Base-by-base conservation (phyloP, 2,329 filamentous ascomycete genomes). In the Sclerotinia borealis region DNA sequence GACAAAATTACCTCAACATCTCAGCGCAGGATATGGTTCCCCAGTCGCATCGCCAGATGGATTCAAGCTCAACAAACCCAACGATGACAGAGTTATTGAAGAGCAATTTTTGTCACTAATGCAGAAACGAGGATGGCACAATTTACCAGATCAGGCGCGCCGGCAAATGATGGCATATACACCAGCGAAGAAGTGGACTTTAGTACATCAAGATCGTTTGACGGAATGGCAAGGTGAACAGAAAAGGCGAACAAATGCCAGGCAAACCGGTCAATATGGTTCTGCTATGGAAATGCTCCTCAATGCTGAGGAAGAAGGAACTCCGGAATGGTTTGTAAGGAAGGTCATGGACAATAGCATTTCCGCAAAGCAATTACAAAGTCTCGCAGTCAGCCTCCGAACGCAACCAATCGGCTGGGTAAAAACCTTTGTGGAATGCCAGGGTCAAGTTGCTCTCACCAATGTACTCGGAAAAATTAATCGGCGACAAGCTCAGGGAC, bases 371-470 rank as follows among this genome's bases (percentile, higher is more conserved):
- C 91, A 96, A 66, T 82, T 99, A 67, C 91, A 91, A 67, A 96
- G 92, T 79, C 79, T 99, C 74, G 92, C 95, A 74, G 96, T 99
- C 78, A 97, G 93, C 76, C 77, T 99, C 71, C 83, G 95, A 72
- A 98, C 95, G 45, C 95, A 99, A 76, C 95, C 96, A 64, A 98
- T 99, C 71, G 93, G 89, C 71, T 99, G 95, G 95, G 95, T 99
- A 61, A 93, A 91, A 78, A 86, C 90, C 47, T 99, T 98, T 76
- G 92, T 98, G 69, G 95, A 99, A 78, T 95, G 93, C 56, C 95
- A 99, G 78, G 95, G 95, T 68, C 93, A 97, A 78, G 90, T 99
- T 65, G 95, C 95, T 64, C 83, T 99, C 73, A 96, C 95, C 25
- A 98, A 96, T 73, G 88, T 97, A 59, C 85, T 99, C 64, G 83